Evolutionary conservation across 805 yeast genomes (phyloP), one percentile per base, ranked within the genome.

Genomic region (Kodamaea lidongshanica): DNA sequence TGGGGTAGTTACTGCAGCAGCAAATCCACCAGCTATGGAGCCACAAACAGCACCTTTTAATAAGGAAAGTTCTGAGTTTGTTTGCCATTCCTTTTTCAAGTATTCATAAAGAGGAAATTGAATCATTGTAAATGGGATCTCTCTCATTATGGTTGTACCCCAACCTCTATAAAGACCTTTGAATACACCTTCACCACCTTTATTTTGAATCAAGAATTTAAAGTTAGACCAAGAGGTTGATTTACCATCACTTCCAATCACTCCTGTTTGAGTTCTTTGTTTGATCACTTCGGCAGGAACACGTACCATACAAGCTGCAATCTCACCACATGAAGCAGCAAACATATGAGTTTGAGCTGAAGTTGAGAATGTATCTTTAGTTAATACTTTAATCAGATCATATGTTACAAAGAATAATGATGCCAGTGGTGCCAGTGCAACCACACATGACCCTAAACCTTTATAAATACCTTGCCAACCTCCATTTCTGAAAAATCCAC

Each of bases 241-340:
- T 22, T 41, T 46, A 7, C 50, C 48, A 9, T 54, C 54, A 6
- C 50, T 50, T 2, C 69, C 68, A 5, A 39, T 16, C 13, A 50
- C 37, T 2, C 65, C 65, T 0, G 67, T 57, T 54, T 92, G 99
- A 1, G 97, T 83, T 35, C 96, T 67, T 58, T 92, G 98, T 57
- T 92, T 92, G 45, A 92, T 77, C 15, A 92, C 94, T 52, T 92
- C 99, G 0, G 95, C 94, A 0, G 99, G 99, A 1, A 92, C 99
- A 35, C 99, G 67, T 2, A 92, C 92, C 35, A 80, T 57, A 54
- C 99, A 92, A 0, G 98, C 98, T 1, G 92, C 80, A 10, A 87
- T 66, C 50, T 92, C 99, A 34, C 98, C 98, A 9, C 77, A 48
- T 1, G 94, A 80, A 1, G 97, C 95, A 14, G 92, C 67, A 2